Percentiles rank a stretch among this genome's conserved stretches.
Conservation (phyloP, 1,284 basidiomycete species). For the Cryptococcus wingfieldii region DNA sequence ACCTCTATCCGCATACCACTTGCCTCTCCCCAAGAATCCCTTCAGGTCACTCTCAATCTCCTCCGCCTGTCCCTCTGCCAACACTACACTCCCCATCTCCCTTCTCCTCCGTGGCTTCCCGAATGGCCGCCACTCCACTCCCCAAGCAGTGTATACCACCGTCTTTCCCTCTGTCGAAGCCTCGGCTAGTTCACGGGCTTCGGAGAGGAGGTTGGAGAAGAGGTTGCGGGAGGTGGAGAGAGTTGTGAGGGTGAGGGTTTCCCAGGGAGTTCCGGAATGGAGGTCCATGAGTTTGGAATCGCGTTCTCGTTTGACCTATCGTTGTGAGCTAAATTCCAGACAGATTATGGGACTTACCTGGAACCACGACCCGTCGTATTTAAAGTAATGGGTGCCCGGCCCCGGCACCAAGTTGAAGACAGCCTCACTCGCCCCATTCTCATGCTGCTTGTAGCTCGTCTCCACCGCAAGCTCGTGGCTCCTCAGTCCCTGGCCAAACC, state of each 20-base stretch:
- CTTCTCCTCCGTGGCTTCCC: slow-evolving; percentile 86
- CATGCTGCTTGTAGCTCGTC: slow-evolving; percentile 79
- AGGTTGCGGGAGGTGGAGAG: slow-evolving; percentile 77
- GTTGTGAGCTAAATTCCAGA: background rate
- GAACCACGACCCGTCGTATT: slow-evolving; percentile 79
- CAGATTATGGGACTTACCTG: slow-evolving; percentile 58
- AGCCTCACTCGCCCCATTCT: slow-evolving; percentile 81
- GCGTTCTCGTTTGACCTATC: slow-evolving; percentile 85
- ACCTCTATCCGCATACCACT: slow-evolving; percentile 98
- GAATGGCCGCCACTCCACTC: slow-evolving; percentile 93
- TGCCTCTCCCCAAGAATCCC: slow-evolving; percentile 74
- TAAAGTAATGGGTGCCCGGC: slow-evolving; percentile 90
- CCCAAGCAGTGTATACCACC: slow-evolving; percentile 94
- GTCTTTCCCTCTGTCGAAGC: slow-evolving; percentile 87
- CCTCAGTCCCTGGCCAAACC: slow-evolving; percentile 54
- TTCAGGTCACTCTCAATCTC: slow-evolving; percentile 73
- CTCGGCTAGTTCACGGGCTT: slow-evolving; percentile 85
- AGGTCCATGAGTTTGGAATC: slow-evolving; percentile 88
- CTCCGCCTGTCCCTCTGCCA: slow-evolving; percentile 74
- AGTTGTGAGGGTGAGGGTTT: slow-evolving; percentile 92
- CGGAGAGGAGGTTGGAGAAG: slow-evolving; percentile 74
- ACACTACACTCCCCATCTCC: slow-evolving; percentile 84
- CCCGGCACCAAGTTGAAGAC: slow-evolving; percentile 92
- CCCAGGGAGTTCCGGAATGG: slow-evolving; percentile 91
- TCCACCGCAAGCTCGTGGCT: slow-evolving; percentile 94